Evolutionary conservation across 106 monocot species (phyloP), one percentile per base, ranked within the genome.

Genomic region (Phalaenopsis equestris): DNA sequence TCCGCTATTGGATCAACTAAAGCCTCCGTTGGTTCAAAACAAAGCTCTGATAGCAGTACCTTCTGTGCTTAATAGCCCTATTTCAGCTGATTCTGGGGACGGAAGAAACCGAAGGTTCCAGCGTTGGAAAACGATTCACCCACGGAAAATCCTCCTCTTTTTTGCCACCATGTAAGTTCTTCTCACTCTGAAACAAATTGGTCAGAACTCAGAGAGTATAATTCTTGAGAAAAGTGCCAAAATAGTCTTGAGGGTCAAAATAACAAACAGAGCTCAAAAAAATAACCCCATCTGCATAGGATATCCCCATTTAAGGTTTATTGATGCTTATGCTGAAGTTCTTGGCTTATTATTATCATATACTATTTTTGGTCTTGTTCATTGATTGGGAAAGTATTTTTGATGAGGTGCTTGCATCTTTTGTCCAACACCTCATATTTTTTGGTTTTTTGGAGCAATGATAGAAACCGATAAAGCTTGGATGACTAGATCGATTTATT

Each of bases 101-200:
- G 87, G 85, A 79, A 92, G 84, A 75, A 83, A 57, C 78, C 90
- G 85, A 73, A 87, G 87, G 81, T 90, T 90, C 48, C 89, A 79
- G 70, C 87, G 86, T 18, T 67, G 90, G 36, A 77, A 83, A 49
- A 80, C 83, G 38, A 81, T 94, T 74, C 81, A 92, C 68, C 94
- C 98, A 41, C 86, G 89, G 48, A 93, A 91, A 81, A 93, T 98
- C n/a, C 89, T 94, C 72, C 94, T 98, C 14, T 75, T 94, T 42
- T 98, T 98, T 65, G 94, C 96, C 41, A 88, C 93, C 21, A 81
- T 93, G 96, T 96, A 90, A 92, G 96, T 80, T 30, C 70, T n/a
- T 52, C 15, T 11, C 55, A 36, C 74, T 72, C 38, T 11, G 14
- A 12, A 72, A 72, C 41, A 72, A 38, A 10, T 72, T 39, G 72